A percentile compares a stretch with the other conserved stretches of the same genome.
phyloP scores from a whole-genome alignment of 2,329 filamentous ascomycete species.

The Aspergillus puulaauensis region DNA sequence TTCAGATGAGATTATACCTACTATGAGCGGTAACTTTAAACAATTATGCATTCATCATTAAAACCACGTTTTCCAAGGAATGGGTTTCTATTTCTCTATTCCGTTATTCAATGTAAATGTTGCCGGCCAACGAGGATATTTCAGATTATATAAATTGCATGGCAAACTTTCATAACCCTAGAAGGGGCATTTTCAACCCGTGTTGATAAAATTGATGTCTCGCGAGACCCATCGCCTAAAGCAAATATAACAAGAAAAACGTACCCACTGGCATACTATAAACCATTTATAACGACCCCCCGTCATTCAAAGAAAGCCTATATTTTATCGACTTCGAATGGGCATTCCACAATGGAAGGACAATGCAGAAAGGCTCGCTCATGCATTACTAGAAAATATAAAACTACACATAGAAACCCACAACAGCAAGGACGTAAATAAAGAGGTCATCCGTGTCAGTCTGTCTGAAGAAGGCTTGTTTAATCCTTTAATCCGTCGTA shows the following conservation, averaged over 20 bases:
- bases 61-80: not conserved
- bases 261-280: not conserved
- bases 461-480: not conserved
- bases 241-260: not conserved
- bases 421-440: slow-evolving; percentile 3
- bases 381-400: slow-evolving; percentile 21
- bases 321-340: not conserved
- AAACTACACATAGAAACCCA: slow-evolving; percentile 9
- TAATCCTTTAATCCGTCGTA: not conserved
- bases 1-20: not conserved
- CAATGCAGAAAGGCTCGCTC: slow-evolving; percentile 17
- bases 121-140: not conserved
- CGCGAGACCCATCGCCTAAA: not conserved
- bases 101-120: not conserved
- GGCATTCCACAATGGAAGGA: not conserved
- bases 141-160: not conserved
- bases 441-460: not conserved
- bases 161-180: not conserved
- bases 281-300: not conserved
- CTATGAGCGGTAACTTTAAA: not conserved
- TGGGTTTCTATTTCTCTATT: not conserved
- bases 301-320: not conserved
- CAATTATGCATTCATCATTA: not conserved
- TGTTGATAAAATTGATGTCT: not conserved
- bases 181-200: not conserved